A percentile compares a stretch with the other conserved stretches of the same genome.
These are phyloP conservation scores for Diaporthe batatas DNA, from an alignment of 2,329 filamentous ascomycete genomes.

Conservation along the genomic window DNA sequence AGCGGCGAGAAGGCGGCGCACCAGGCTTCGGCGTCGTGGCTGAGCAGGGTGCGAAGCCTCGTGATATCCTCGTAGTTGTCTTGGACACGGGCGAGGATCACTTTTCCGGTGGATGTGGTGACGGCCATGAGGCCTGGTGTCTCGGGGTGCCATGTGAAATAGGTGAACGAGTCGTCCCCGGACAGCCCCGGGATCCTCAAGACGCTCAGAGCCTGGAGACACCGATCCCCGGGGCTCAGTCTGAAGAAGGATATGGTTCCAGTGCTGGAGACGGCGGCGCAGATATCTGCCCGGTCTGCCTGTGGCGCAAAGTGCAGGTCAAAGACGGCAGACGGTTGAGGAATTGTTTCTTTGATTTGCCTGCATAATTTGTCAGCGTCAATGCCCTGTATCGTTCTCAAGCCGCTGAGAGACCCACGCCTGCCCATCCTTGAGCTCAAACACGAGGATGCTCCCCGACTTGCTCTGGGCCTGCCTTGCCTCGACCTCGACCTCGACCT, in stretches of 20 bases:
- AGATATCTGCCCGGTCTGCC: slow-evolving; percentile 60
- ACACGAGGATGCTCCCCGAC: slow-evolving; percentile 80
- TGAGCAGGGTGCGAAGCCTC: slow-evolving; percentile 54
- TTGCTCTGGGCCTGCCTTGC: slow-evolving; percentile 69
- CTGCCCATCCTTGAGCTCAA: slow-evolving; percentile 63
- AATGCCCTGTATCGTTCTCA: slow-evolving; percentile 36
- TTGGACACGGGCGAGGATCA: slow-evolving; percentile 67
- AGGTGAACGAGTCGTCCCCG: slow-evolving; percentile 75
- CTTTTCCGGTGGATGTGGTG: slow-evolving; percentile 77
- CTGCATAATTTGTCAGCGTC: slow-evolving; percentile 54
- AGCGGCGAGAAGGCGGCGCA: slow-evolving; percentile 71
- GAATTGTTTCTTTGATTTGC: slow-evolving; percentile 68
- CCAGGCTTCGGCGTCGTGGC: slow-evolving; percentile 78
- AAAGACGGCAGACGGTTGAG: slow-evolving; percentile 80
- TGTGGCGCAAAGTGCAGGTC: slow-evolving; percentile 84
- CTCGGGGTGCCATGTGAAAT: slow-evolving; percentile 79
- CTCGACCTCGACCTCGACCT: slow-evolving; percentile 46
- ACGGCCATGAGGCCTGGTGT: slow-evolving; percentile 70
- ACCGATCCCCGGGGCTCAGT: slow-evolving; percentile 56
- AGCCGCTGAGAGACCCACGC: slow-evolving; percentile 64
- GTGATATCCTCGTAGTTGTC: slow-evolving; percentile 55
- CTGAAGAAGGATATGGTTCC: slow-evolving; percentile 76
- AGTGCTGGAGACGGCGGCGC: slow-evolving; percentile 84
- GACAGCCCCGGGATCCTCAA: slow-evolving; percentile 64
- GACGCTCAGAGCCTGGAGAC: slow-evolving; percentile 56